Evolutionary conservation across 768 basidiomycete genomes (phyloP), one percentile per base, ranked within the genome.

Genomic region (Collybiopsis confluens): DNA sequence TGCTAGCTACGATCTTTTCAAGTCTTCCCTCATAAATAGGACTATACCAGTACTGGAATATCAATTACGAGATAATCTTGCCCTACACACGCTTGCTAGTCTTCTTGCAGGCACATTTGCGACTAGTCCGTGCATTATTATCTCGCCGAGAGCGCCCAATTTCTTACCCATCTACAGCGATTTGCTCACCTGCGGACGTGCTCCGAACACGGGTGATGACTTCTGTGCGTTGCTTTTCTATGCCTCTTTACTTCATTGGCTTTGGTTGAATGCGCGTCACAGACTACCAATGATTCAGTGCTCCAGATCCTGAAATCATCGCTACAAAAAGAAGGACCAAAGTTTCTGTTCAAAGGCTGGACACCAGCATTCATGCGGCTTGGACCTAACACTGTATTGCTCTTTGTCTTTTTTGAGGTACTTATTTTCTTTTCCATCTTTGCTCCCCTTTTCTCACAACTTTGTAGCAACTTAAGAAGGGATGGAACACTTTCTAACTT

Each of bases 271-370:
- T 27, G 44, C 23, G 10, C 11, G 20, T 57, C 45, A 15, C 37
- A 89, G 86, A 77, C 84, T 15, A 75, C 73, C 38, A 73, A 75
- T 4, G 66, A 73, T 2, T 73, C 70, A 16, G 71, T 82, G 2
- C 40, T 80, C 20, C 73, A 79, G 51, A 74, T 90, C 26, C 66
- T 90, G 11, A 70, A 68, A 26, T 73, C 66, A 40, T 88, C 89
- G 3, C 68, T 90, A 33, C 78, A 77, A 37, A 75, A 85, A 61
- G 91, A 93, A 73, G 91, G 91, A 0, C 76, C 82, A 9, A 73
- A 75, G 55, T 92, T 92, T 65, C 72, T 92, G 51, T 89, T 93
- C 69, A 92, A 89, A 65, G 91, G 91, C 30, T 93, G 91, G 91
- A 88, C 88, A 16, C 91, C 91, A 2, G 88, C 91, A 7, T 93